Evolutionary conservation across 2,329 filamentous ascomycete species (phyloP), one percentile per base, ranked within the genome.

Genomic region (Bipolaris victoriae): DNA sequence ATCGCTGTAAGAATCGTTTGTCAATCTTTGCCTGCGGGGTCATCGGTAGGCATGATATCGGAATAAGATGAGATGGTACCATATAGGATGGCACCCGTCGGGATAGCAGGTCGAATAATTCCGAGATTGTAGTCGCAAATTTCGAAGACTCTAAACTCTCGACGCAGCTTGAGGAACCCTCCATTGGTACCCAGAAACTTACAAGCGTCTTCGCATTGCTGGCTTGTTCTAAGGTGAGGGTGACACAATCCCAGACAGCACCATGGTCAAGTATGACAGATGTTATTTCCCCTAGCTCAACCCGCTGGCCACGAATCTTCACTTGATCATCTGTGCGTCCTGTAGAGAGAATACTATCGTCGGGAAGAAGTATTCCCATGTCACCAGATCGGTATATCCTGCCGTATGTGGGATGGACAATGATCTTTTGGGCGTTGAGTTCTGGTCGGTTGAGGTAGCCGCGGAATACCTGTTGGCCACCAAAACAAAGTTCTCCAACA

Each of bases 401-500:
- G 1, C 92, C 92, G 70, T 86, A 89, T 0, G 72, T 59, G 0
- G 87, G 82, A 68, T 96, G 90, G 0, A 86, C 62, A 46, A 94
- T 81, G 57, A 96, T 91, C 65, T 88, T 91, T 11, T 82, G 77
- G 0, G 79, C 74, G 0, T 89, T 91, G 39, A 90, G 76, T 3
- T 83, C 81, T 0, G 85, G 82, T 73, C 84, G 81, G 55, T 88
- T 86, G 26, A 95, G 80, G 68, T 94, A 96, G 1, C 91, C 91
- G 37, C 83, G 81, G 40, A 82, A 85, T 5, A 97, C 86, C 76
- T 97, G 92, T 47, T 90, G 86, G 10, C 92, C 93, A 13, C 91
- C 92, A 72, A 96, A 95, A 68, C 90, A 96, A 6, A 96, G 81
- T 72, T 97, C 92, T 10, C 93, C 93, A 15, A 91, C 80, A 61